Conservation (phyloP, 2,329 filamentous ascomycete species). For the Sporothrix luriei region DNA sequence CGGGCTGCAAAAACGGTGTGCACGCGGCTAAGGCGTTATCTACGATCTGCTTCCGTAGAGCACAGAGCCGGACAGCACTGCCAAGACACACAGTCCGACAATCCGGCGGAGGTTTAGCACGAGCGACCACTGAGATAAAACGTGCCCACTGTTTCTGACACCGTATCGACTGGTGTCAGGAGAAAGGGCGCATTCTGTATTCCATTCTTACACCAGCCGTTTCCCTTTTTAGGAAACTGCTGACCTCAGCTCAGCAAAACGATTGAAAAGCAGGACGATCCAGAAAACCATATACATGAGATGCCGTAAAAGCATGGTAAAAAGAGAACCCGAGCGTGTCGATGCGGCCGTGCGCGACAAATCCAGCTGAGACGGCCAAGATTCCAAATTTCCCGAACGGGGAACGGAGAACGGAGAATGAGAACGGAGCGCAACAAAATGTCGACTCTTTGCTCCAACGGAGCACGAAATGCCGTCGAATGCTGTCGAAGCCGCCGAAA, state of each 20-base stretch:
- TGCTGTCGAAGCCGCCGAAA: too few species aligned
- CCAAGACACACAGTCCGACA: background rate
- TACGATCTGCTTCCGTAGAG: background rate
- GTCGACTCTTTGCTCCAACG: background rate
- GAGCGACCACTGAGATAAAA: background rate
- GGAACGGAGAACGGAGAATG: background rate
- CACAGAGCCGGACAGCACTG: background rate
- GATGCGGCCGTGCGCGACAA: background rate
- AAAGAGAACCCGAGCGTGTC: background rate
- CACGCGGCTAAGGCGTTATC: constrained; percentile 8
- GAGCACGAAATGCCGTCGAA: background rate
- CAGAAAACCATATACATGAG: background rate
- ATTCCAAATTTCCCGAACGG: background rate
- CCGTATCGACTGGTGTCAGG: too few species aligned
- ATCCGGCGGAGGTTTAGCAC: background rate
- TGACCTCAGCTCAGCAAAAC: background rate
- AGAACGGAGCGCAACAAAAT: too few species aligned
- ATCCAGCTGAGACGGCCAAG: background rate
- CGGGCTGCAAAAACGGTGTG: background rate
- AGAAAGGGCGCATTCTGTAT: background rate
- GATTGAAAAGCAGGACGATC: background rate
- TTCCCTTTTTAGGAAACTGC: constrained; percentile 1
- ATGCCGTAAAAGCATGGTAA: background rate
- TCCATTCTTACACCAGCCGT: background rate
- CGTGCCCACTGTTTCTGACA: background rate